A percentile compares a stretch with the other conserved stretches of the same genome.
These are phyloP conservation scores for Penicillium frequentans DNA, from an alignment of 2,329 filamentous ascomycete species.

Conservation along the genomic window DNA sequence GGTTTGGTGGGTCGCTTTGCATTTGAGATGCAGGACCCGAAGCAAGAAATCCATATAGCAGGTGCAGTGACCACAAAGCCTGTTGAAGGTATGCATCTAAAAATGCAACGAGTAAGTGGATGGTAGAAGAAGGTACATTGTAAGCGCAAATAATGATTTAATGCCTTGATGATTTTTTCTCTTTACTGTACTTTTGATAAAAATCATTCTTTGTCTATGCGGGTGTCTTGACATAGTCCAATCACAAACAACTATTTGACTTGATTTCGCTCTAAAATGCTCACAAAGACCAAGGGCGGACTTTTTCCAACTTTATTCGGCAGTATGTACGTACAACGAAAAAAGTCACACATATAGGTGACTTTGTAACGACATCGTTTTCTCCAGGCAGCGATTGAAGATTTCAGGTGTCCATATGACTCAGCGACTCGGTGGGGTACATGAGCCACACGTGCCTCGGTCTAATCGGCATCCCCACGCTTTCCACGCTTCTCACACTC, in stretches of 20 bases:
- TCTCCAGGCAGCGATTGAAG: no score
- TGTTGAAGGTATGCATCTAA: constrained; percentile 40
- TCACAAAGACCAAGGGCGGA: no score
- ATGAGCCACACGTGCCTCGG: constrained; percentile 1
- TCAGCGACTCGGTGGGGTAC: background rate
- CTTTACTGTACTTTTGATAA: no score
- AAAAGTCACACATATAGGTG: no score
- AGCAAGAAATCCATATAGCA: constrained; percentile 35
- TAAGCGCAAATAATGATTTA: background rate
- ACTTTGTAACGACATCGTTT: no score
- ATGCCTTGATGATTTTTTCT: background rate
- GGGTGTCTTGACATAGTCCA: no score
- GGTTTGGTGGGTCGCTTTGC: constrained; percentile 38
- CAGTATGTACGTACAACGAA: no score
- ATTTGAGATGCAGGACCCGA: constrained; percentile 38
- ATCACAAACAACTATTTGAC: no score
- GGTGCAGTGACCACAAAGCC: constrained; percentile 43
- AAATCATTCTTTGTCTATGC: no score
- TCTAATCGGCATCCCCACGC: background rate
- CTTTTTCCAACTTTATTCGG: no score
- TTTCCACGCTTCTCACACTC: background rate
- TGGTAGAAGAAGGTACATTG: constrained; percentile 25
- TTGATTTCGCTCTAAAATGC: background rate
- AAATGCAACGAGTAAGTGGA: constrained; percentile 31
- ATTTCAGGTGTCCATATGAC: background rate